phyloP scores from a whole-genome alignment of 2,329 filamentous ascomycete species.

The Exserohilum rostratum region DNA sequence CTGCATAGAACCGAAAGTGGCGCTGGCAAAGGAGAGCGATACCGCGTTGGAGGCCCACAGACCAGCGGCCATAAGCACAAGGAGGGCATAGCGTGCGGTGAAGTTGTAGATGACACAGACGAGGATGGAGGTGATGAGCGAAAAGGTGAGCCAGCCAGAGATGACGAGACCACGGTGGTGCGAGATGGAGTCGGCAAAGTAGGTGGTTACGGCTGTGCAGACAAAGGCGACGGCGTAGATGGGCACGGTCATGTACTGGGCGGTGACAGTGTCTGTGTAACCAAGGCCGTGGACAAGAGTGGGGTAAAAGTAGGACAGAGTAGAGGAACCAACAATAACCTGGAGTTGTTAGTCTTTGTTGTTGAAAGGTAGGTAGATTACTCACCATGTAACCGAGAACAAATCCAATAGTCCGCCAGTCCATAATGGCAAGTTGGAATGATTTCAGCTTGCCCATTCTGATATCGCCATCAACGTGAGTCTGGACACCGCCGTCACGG shows the following conservation, averaged over 20 bases:
- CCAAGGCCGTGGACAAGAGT: slow-evolving; percentile 60
- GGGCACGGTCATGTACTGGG: slow-evolving; percentile 61
- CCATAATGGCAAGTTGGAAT: slow-evolving; percentile 48
- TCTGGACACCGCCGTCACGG: slow-evolving; percentile 51
- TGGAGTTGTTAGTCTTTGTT: slow-evolving; percentile 15
- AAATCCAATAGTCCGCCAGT: slow-evolving; percentile 58
- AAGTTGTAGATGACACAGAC: slow-evolving; percentile 57
- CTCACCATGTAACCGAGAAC: slow-evolving; percentile 58
- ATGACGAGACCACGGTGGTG: slow-evolving; percentile 58
- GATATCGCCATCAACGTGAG: slow-evolving; percentile 36
- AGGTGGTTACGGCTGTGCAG: slow-evolving; percentile 54
- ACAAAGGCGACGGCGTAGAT: slow-evolving; percentile 62
- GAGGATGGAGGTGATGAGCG: slow-evolving; percentile 48
- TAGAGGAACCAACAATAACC: slow-evolving; percentile 56
- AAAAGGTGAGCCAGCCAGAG: slow-evolving; percentile 54
- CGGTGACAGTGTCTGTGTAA: slow-evolving; percentile 52
- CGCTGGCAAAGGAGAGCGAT: slow-evolving; percentile 59
- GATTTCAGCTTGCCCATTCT: slow-evolving; percentile 49
- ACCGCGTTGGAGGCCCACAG: slow-evolving; percentile 61
- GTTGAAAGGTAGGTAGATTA: slow-evolving; percentile 24
- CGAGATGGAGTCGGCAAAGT: slow-evolving; percentile 56
- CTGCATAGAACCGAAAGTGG: slow-evolving; percentile 58
- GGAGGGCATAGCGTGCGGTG: slow-evolving; percentile 60
- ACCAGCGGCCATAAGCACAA: slow-evolving; percentile 63
- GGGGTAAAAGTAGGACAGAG: slow-evolving; percentile 62